Conservation (phyloP, 805 yeast species). For the Isabelozyma heimii region DNA sequence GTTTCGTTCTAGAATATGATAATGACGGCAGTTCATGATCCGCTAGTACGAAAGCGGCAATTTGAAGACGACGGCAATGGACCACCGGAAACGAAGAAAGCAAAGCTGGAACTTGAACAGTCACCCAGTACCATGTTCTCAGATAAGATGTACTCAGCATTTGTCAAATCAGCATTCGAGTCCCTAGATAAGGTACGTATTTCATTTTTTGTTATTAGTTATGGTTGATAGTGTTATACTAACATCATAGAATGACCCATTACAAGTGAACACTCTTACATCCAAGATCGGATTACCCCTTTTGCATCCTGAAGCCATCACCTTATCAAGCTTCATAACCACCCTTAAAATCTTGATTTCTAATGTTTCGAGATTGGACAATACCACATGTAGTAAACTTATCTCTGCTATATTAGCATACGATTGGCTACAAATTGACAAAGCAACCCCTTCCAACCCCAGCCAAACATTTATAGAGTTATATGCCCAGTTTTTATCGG, state of each 20-base stretch:
- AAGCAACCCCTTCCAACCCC: constrained; percentile 7
- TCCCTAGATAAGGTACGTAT: constrained; percentile 52
- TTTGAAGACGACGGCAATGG: constrained; percentile 9
- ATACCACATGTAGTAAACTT: constrained; percentile 48
- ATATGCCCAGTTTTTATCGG: constrained; percentile 70
- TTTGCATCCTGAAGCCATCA: constrained; percentile 52
- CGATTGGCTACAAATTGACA: constrained; percentile 56
- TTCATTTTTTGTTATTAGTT: neutral
- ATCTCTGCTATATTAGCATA: constrained; percentile 62
- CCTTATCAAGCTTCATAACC: constrained; percentile 49
- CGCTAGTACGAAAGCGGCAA: constrained; percentile 29
- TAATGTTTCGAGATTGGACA: constrained; percentile 68
- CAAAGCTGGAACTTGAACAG: neutral
- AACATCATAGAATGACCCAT: constrained; percentile 40
- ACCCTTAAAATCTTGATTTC: constrained; percentile 58
- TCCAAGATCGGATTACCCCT: constrained; percentile 55
- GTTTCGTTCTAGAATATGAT: constrained; percentile 18
- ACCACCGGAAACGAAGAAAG: constrained; percentile 1
- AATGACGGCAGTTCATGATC: constrained; percentile 35
- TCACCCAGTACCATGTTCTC: constrained; percentile 20
- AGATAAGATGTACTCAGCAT: constrained; percentile 40
- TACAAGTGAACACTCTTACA: constrained; percentile 58
- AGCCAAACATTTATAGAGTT: constrained; percentile 38
- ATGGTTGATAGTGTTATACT: constrained; percentile 10
- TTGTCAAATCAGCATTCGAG: constrained; percentile 66